phyloP scores from a whole-genome alignment of 1,139 yeast species.

The Debaryomycetaceae sp. region DNA sequence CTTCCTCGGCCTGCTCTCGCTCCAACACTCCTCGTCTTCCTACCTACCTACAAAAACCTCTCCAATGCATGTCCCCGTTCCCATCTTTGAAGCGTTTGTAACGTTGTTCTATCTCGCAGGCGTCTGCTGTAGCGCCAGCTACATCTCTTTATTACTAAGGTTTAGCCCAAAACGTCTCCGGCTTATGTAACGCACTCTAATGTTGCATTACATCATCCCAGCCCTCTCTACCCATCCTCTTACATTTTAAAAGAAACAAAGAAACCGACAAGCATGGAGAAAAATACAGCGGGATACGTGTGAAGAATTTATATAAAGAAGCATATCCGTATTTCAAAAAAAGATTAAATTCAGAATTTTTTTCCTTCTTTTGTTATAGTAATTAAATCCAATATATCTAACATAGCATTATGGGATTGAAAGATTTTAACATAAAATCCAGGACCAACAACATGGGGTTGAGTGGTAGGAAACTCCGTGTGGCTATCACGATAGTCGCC shows the following conservation, averaged over 20 bases:
- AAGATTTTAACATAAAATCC: constrained; percentile 4
- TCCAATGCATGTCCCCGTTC: background rate
- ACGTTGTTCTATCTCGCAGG: background rate
- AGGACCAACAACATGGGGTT: constrained; percentile 46
- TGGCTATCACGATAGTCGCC: constrained; percentile 52
- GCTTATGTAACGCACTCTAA: background rate
- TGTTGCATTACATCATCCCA: background rate
- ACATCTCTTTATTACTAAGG: background rate
- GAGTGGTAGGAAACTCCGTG: constrained; percentile 39
- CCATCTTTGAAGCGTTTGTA: background rate
- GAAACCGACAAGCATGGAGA: background rate
- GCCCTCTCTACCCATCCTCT: background rate
- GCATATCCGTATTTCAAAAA: background rate
- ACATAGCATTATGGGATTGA: background rate
- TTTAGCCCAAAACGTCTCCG: background rate
- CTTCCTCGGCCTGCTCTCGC: too few species aligned
- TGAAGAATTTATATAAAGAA: background rate
- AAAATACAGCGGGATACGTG: background rate
- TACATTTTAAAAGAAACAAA: too few species aligned
- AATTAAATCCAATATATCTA: background rate
- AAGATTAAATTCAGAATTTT: too few species aligned
- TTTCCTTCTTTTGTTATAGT: background rate
- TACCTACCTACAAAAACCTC: background rate
- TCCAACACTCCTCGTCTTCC: too few species aligned
- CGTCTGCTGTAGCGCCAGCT: background rate